A percentile compares a stretch with the other conserved stretches of the same genome.
These are phyloP conservation scores for Neofusicoccum sp. DNA, from an alignment of 2,329 filamentous ascomycete genomes.

Conservation along the genomic window DNA sequence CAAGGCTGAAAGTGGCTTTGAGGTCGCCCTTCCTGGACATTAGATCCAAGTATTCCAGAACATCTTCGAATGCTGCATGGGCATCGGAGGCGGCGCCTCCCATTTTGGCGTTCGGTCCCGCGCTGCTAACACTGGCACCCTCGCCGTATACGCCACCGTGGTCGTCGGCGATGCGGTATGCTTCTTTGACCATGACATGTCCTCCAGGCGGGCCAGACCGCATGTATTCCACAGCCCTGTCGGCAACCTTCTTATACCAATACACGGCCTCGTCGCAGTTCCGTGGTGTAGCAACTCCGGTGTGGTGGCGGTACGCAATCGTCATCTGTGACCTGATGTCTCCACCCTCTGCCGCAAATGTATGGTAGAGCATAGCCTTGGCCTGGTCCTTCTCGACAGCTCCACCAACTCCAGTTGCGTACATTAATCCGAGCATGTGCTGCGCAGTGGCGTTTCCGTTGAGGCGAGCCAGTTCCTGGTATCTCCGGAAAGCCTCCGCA, in stretches of 20 bases:
- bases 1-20: slow-evolving; percentile 83
- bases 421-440: slow-evolving; percentile 94
- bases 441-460: slow-evolving; percentile 91
- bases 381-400: slow-evolving; percentile 85
- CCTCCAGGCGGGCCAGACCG: slow-evolving; percentile 90
- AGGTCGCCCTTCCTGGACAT: slow-evolving; percentile 89
- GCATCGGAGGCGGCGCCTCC: slow-evolving; percentile 74
- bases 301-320: slow-evolving; percentile 80
- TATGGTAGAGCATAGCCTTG: slow-evolving; percentile 90
- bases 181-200: slow-evolving; percentile 72
- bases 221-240: slow-evolving; percentile 88
- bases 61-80: slow-evolving; percentile 86
- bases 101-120: slow-evolving; percentile 78
- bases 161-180: slow-evolving; percentile 87
- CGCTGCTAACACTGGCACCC: slow-evolving; percentile 86
- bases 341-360: slow-evolving; percentile 83
- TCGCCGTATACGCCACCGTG: slow-evolving; percentile 92
- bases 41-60: slow-evolving; percentile 90
- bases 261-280: slow-evolving; percentile 82
- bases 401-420: slow-evolving; percentile 86
- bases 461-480: slow-evolving; percentile 72
- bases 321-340: slow-evolving; percentile 92
- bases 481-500: slow-evolving; percentile 75
- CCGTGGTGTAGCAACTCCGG: slow-evolving; percentile 81
- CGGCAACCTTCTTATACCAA: slow-evolving; percentile 91